Percentiles rank a stretch among this genome's conserved stretches.
These are phyloP conservation scores for Escallonia rubra DNA, from an alignment of 129 eudicot species.

Conservation along the genomic window DNA sequence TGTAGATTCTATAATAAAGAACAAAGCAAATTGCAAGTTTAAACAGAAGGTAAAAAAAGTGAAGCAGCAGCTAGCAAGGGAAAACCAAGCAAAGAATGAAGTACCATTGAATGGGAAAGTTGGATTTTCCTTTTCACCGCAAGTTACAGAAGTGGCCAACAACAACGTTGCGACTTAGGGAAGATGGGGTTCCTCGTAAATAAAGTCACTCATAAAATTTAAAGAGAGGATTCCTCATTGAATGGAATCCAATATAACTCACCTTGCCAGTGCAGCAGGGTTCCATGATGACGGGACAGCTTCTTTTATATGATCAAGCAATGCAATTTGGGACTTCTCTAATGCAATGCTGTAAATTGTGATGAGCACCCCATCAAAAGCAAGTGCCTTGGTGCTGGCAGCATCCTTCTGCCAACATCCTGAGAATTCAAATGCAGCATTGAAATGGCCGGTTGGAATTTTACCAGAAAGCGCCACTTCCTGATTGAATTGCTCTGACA, in stretches of 20 bases:
- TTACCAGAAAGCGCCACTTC: slow-evolving; percentile 61
- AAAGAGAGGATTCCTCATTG: background rate
- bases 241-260: slow-evolving; percentile 11
- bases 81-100: background rate
- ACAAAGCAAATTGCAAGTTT: background rate
- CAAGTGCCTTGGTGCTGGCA: slow-evolving; percentile 59
- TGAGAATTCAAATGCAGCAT: slow-evolving; percentile 65
- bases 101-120: too few relatives aligned
- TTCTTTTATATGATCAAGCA: slow-evolving; percentile 53
- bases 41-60: background rate
- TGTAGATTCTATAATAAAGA: too few relatives aligned
- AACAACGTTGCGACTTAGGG: too few relatives aligned
- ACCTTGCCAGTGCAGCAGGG: slow-evolving; percentile 74
- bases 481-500: slow-evolving; percentile 69
- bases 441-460: slow-evolving; percentile 74
- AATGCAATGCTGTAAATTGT: slow-evolving; percentile 61
- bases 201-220: background rate
- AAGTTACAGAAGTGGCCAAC: too few relatives aligned
- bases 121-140: too few relatives aligned
- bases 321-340: slow-evolving; percentile 52
- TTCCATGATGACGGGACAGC: slow-evolving; percentile 79
- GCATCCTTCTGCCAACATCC: slow-evolving; percentile 79
- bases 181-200: background rate
- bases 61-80: background rate
- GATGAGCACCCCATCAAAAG: slow-evolving; percentile 57